A percentile compares a stretch with the other conserved stretches of the same genome.
phyloP scores from a whole-genome alignment of 345 rosid species.

The Theobroma cacao region DNA sequence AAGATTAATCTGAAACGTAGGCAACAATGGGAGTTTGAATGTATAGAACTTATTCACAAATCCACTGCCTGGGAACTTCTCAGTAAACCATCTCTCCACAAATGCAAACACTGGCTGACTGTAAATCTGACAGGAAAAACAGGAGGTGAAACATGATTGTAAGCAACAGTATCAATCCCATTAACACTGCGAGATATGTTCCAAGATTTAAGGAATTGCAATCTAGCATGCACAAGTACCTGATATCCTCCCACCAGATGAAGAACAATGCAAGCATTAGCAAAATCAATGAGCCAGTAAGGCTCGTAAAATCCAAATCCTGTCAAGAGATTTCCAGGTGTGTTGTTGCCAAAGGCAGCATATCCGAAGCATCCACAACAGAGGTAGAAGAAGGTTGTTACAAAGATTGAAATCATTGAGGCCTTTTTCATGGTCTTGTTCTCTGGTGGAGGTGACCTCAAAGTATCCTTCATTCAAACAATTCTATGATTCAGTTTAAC shows the following conservation, averaged over 20 bases:
- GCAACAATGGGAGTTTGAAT: slow-evolving; percentile 28
- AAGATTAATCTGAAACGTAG: slow-evolving; percentile 31
- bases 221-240: slow-evolving; percentile 30
- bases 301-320: slow-evolving; percentile 47
- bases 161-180: too few species aligned
- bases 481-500: not conserved
- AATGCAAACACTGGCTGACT: slow-evolving; percentile 69
- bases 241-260: slow-evolving; percentile 57
- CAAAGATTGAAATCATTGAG: slow-evolving; percentile 25
- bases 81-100: slow-evolving; percentile 48
- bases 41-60: slow-evolving; percentile 41
- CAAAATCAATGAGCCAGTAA: slow-evolving; percentile 46
- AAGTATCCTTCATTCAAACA: slow-evolving; percentile 31
- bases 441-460: slow-evolving; percentile 45
- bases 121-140: slow-evolving; percentile 38
- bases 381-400: slow-evolving; percentile 41
- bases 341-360: slow-evolving; percentile 39
- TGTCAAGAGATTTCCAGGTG: slow-evolving; percentile 41
- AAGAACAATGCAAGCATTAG: slow-evolving; percentile 43
- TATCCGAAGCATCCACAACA: slow-evolving; percentile 45
- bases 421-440: slow-evolving; percentile 48
- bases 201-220: not conserved
- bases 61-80: slow-evolving; percentile 35
- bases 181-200: not conserved
- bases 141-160: not conserved